Base-by-base conservation (phyloP, 352 stramenopile species). In the Phytophthora lateralis region DNA sequence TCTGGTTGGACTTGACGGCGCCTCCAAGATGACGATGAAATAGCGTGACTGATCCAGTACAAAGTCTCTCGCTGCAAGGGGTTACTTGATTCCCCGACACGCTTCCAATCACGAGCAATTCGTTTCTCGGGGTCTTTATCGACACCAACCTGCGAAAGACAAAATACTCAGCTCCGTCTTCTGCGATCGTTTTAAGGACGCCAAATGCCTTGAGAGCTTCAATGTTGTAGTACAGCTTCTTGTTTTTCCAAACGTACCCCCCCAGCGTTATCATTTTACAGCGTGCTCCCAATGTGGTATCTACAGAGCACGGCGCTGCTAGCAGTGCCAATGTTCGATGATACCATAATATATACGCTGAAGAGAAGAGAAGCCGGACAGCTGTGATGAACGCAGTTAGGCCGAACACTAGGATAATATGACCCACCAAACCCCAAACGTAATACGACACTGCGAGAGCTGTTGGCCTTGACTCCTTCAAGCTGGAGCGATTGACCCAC, bases 391-490 rank as follows among this genome's bases (percentile, higher is more conserved):
- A 44, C 3, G 48, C 26, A 12, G 29, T 39, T 3, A 55, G 4
- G 1, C 53, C 27, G 6, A 61, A 35, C 7, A 64, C 54, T 14
- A 64, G 50, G 27, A 60, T 20, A 7, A 37, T 35, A 20, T 69
- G 60, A 3, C 53, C 53, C 26, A 63, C 43, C 10, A 69, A 41
- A 2, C 61, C 47, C 61, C 61, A 69, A n/a, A 59, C n/a, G 29
- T 69, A 69, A 38, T 64, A 55, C 8, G 47, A 60, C 1, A 69
- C 21, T 4, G 61, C 54, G 10, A 56, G 30, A 20, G 61, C 61
- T 12, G 27, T 24, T 14, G 42, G 42, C 10, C 20, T 34, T 3
- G 59, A 52, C n/a, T 46, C 42, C 12, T 58, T 44, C 14, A 66
- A 35, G 1, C 27, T 24, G 2, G 59, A 61, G 11, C 35, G 43